Base-by-base conservation (phyloP, 345 rosid species). In the Acer negundo region DNA sequence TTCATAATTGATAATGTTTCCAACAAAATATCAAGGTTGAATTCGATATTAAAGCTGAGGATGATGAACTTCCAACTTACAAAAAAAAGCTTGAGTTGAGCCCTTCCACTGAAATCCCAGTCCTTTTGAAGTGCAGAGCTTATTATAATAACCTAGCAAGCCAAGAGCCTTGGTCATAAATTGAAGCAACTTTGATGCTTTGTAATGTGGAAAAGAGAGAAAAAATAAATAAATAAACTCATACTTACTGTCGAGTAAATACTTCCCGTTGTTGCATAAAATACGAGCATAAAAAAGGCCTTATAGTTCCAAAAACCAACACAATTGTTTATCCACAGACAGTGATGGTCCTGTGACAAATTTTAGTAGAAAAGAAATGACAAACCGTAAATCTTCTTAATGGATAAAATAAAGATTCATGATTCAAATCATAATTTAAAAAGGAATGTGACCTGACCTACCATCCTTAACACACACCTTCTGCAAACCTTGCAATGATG, bases 401-500 rank as follows among this genome's bases (percentile, higher is more conserved):
- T 19, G 35, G 28, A 24, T 38, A 4, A 76, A 67, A 69, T n/a
- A 24, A 62, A 74, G 38, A 28, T n/a, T 66, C 58, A 10, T 40
- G 22, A 42, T 62, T 26, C 64, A 23, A 20, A 61, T 31, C 20
- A 55, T 62, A 38, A 51, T 59, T 53, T 22, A 35, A 76, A 77
- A 77, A 75, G 51, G 70, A 61, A 51, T 61, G 31, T 31, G 56
- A 28, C 63, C 35, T 53, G 44, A 81, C 93, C 69, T 85, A 95
- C 98, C 99, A 95, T 95, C 85, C 88, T 90, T 85, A 95, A 81
- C 47, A 91, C 90, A 65, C 99, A 93, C 87, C 94, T 90, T 90
- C 88, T 90, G 82, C 99, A 95, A 80, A 91, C 85, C 75, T 95
- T 95, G 74, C 98, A 92, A 73, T 95, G 99, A 80, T 95, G 98